Evolutionary conservation across 2,329 filamentous ascomycete species (phyloP).

Genomic region (Chaetomiaceae sp.): DNA sequence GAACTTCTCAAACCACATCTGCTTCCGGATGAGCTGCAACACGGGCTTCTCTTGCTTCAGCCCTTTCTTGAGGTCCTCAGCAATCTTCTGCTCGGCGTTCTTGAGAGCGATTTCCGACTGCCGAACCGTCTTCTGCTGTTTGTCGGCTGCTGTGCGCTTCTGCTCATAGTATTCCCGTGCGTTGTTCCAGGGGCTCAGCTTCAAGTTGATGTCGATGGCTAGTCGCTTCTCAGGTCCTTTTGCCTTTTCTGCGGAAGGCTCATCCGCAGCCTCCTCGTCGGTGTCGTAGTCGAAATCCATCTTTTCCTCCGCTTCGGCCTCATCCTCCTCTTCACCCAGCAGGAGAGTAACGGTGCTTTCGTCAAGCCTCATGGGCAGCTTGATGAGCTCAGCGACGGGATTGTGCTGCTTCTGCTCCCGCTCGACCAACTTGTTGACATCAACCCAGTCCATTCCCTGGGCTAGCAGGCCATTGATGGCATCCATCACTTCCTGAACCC

Average conservation of each 20-base stretch:
- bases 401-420: constrained; percentile 77
- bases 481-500: constrained; percentile 87
- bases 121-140: constrained; percentile 78
- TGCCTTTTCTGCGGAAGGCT: constrained; percentile 30
- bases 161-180: constrained; percentile 89
- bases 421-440: constrained; percentile 82
- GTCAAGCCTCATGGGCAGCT: constrained; percentile 78
- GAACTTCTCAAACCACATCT: constrained; percentile 97
- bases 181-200: constrained; percentile 78
- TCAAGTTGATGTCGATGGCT: constrained; percentile 77
- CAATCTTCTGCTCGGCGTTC: constrained; percentile 83
- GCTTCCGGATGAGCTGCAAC: constrained; percentile 72
- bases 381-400: constrained; percentile 79
- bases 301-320: constrained; percentile 44
- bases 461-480: constrained; percentile 87
- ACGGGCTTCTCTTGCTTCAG: constrained; percentile 89
- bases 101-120: constrained; percentile 80
- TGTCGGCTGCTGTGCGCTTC: constrained; percentile 73
- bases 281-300: constrained; percentile 49
- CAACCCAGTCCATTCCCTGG: constrained; percentile 96
- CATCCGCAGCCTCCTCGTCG: constrained; percentile 49
- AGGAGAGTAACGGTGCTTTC: constrained; percentile 82
- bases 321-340: constrained; percentile 63
- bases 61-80: constrained; percentile 75
- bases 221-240: constrained; percentile 50